Base-by-base conservation (phyloP, 2,329 filamentous ascomycete genomes). In the Bipolaris victoriae region DNA sequence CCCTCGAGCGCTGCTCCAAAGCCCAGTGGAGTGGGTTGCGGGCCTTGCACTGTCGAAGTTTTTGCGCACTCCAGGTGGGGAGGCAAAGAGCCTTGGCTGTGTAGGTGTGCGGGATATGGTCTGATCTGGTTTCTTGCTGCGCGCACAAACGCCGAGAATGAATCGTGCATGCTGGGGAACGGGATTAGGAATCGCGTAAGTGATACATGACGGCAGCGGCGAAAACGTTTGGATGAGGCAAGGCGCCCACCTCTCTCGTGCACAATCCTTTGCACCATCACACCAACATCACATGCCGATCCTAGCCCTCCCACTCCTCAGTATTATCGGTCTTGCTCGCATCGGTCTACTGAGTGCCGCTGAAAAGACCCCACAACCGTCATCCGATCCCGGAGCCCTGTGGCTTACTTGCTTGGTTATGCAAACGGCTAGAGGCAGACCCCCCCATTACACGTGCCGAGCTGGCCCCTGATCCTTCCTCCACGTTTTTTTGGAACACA, bases 221-320 rank as follows among this genome's bases (percentile, higher is more conserved):
- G 37, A 49, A 24, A 57, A 45, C 20, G 55, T 52, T 35, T 52
- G 26, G 43, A 52, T 35, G 35, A 43, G 53, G 40, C 16, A 46
- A 54, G 45, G 49, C 48, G 39, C 31, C 22, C 29, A 51, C 43
- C 54, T 43, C 29, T 36, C 29, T 33, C 49, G 41, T 44, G 49
- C 54, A 29, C 39, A 52, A 50, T 50, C 46, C 52, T 55, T 29
- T 41, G 35, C 43, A 52, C 54, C 22, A 44, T 39, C 49, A 57
- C 44, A 45, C 49, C 41, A 31, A 35, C 24, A 15, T 44, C 36
- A 47, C 31, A 47, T 29, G 43, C 54, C 49, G 49, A 47, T 26
- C 40, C 35, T 18, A 40, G 15, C 24, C 15, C 43, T 22, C 43
- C 41, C 52, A 43, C 54, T 53, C 54, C 49, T 57, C 54, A 44